These are phyloP conservation scores for Penicillium angulare DNA, from an alignment of 495 filamentous ascomycete genomes.

Conservation along the genomic window DNA sequence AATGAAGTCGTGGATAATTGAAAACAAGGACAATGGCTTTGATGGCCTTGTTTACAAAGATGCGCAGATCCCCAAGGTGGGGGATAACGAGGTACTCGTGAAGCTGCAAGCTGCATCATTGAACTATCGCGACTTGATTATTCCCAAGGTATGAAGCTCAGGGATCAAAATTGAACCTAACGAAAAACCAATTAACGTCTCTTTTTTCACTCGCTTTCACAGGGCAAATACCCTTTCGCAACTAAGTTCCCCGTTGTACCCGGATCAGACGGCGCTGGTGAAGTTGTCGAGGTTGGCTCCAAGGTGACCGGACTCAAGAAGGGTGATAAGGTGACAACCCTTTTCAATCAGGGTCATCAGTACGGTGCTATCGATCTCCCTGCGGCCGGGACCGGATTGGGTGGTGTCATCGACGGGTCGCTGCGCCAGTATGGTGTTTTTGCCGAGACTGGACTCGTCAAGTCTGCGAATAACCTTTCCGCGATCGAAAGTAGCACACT, in stretches of 20 bases:
- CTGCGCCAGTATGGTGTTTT: conserved; percentile 71
- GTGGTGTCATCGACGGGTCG: conserved; percentile 68
- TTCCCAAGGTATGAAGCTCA: conserved; percentile 61
- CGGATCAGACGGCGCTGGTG: conserved; percentile 76
- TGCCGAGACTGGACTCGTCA: conserved; percentile 66
- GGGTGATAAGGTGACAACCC: conserved; percentile 70
- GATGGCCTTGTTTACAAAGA: conserved; percentile 58
- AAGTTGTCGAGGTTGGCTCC: conserved; percentile 64
- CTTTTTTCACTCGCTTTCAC: no score
- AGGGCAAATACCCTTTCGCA: conserved; percentile 70
- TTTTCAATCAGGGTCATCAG: conserved; percentile 79
- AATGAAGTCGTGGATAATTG: conserved; percentile 66
- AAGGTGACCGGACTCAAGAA: conserved; percentile 65
- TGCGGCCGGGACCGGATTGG: conserved; percentile 56
- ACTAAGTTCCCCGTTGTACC: conserved; percentile 58
- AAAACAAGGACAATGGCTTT: conserved; percentile 54
- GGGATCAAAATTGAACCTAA: no score
- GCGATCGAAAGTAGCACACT: conserved; percentile 66
- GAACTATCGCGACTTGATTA: conserved; percentile 81
- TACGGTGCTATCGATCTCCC: conserved; percentile 51
- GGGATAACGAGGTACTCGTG: conserved; percentile 73
- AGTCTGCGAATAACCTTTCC: conserved; percentile 59
- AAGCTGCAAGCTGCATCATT: conserved; percentile 72
- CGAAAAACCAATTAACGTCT: no score
- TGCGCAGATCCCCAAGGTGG: conserved; percentile 56